Percentiles rank a stretch among this genome's conserved stretches.
phyloP scores from a whole-genome alignment of 2,329 filamentous ascomycete species.

The Meredithiella fracta region DNA sequence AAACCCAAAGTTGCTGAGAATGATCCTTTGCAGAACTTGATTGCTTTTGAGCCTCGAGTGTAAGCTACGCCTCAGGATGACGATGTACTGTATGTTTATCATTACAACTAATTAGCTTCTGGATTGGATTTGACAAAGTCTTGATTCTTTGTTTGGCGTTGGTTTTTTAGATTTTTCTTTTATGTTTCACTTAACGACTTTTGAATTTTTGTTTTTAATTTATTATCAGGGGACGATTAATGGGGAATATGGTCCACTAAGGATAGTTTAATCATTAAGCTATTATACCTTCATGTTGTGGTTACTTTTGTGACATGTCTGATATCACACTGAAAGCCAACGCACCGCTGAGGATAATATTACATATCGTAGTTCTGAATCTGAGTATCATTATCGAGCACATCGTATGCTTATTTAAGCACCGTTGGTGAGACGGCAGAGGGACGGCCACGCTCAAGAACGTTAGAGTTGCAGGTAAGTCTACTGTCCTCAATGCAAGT shows the following conservation, averaged over 20 bases:
- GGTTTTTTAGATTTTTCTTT: background rate
- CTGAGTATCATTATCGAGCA: background rate
- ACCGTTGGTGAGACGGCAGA: constrained; percentile 18
- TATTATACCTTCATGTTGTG: background rate
- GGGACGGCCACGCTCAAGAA: constrained; percentile 19
- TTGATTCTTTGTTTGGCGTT: too few relatives aligned
- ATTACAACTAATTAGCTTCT: too few relatives aligned
- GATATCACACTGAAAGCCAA: background rate
- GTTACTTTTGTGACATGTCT: background rate
- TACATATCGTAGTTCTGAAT: background rate
- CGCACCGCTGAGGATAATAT: background rate
- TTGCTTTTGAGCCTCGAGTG: too few relatives aligned
- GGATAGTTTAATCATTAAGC: constrained; percentile 2
- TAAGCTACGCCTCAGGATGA: too few relatives aligned
- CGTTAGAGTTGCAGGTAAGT: constrained; percentile 19
- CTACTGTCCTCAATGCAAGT: constrained; percentile 20
- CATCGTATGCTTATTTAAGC: background rate
- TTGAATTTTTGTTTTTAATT: background rate
- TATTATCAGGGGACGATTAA: background rate
- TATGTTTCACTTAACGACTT: background rate
- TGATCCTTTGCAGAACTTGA: too few relatives aligned
- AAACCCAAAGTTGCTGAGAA: too few relatives aligned
- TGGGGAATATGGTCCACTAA: background rate
- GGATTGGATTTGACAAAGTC: too few relatives aligned
- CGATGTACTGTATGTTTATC: too few relatives aligned